Conservation (phyloP, 495 filamentous ascomycete species). For the Melanomma pulvis-pyrius region DNA sequence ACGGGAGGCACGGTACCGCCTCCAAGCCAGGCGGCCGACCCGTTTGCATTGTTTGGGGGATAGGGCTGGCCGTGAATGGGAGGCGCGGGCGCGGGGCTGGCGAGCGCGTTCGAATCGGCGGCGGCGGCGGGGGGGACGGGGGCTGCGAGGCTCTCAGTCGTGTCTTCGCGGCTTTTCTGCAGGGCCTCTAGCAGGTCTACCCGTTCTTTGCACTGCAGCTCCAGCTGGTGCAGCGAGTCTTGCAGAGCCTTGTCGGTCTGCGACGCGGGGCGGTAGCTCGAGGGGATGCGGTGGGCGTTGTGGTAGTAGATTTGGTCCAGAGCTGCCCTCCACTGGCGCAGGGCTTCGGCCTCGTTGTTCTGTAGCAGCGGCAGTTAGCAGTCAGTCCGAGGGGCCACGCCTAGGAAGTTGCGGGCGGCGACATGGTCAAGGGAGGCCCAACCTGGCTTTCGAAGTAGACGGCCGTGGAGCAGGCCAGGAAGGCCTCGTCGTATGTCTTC, state of each 20-base stretch:
- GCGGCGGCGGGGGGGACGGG: conserved; percentile 33
- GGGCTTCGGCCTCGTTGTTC: conserved; percentile 91
- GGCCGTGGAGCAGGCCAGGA: conserved; percentile 89
- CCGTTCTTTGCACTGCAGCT: conserved; percentile 90
- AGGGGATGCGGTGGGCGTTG: conserved; percentile 72
- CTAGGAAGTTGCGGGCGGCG: neutral
- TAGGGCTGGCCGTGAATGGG: conserved; percentile 6
- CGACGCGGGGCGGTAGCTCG: conserved; percentile 71
- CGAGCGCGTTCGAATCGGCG: conserved; percentile 29
- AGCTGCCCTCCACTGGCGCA: conserved; percentile 87
- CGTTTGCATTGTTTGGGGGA: conserved; percentile 24
- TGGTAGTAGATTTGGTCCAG: conserved; percentile 90
- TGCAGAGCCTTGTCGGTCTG: conserved; percentile 85
- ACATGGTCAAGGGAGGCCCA: conserved; percentile 27
- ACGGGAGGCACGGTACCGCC: conserved; percentile 79
- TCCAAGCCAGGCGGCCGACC: conserved; percentile 64
- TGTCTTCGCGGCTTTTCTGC: conserved; percentile 67
- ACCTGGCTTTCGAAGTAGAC: conserved; percentile 95
- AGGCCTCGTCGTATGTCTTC: conserved; percentile 97
- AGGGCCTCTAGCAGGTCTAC: conserved; percentile 87
- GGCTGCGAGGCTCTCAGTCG: conserved; percentile 37
- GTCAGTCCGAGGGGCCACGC: neutral
- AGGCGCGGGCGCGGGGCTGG: conserved; percentile 27
- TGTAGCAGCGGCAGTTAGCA: conserved; percentile 42
- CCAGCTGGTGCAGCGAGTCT: conserved; percentile 78